Base-by-base conservation (phyloP, 1,284 basidiomycete genomes). In the Moesziomyces antarcticus region DNA sequence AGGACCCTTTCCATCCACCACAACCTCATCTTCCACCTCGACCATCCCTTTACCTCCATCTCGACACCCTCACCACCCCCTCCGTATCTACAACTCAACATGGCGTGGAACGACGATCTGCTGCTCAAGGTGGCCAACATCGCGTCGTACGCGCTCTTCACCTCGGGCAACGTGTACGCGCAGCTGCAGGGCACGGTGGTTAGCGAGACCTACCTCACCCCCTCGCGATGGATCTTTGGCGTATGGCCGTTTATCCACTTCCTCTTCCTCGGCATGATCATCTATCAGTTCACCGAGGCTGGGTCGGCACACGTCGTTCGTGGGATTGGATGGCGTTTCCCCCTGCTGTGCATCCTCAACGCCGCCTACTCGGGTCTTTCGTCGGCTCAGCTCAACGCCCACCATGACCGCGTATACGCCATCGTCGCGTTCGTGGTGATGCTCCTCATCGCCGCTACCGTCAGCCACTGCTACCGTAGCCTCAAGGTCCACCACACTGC, bases 391-490 rank as follows among this genome's bases (percentile, higher is more conserved):
- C 50, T 49, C 58, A 66, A 75, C 35, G 57, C 67, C 30, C 58
- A 74, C 27, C 62, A 75, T 18, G 68, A 64, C 44, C 57, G 94
- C 90, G 91, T 88, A 88, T 30, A 79, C 84, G 93, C 93, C 86
- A 87, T 93, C 82, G 82, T 90, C 48, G 90, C 94, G 13, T 96
- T 97, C 84, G 85, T 96, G 77, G 89, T 94, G 64, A 89, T 92
- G 13, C 89, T 97, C 50, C 88, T 96, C 79, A 93, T 94, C 70
- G 91, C 90, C 80, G 91, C 90, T 63, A 85, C 90, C 21, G 91
- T 93, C 7, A 92, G 91, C 83, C 92, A 96, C 85, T 92, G 96
- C 84, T 97, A 97, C 87, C 95, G 94, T 82, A 87, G 91, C 69
- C 90, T 96, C 83, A 95, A 94, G 87, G 92, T 92, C 85, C 88